phyloP scores from a whole-genome alignment of 805 yeast species.

The Wickerhamiella azymoides region DNA sequence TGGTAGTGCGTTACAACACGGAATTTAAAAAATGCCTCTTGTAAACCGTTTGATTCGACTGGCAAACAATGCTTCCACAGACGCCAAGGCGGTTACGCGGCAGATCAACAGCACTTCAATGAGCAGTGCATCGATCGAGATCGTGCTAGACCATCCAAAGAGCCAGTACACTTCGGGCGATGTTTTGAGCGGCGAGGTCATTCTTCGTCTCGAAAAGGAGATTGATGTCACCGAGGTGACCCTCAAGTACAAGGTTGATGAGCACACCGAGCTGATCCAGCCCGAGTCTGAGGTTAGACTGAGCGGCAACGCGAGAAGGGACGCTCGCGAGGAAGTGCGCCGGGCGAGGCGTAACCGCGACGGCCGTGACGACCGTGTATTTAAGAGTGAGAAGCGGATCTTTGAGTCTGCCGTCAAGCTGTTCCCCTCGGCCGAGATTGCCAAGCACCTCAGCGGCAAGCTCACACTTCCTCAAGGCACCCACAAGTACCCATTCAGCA shows the following conservation, averaged over 20 bases:
- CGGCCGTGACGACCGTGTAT: background rate
- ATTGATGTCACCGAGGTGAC: constrained; percentile 8
- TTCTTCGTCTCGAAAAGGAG: constrained; percentile 8
- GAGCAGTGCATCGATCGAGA: constrained; percentile 1
- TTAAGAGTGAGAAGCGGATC: background rate
- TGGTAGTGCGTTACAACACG: too few relatives aligned
- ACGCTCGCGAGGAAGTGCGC: background rate
- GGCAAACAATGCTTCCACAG: background rate
- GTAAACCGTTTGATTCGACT: background rate
- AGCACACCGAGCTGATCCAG: constrained; percentile 4
- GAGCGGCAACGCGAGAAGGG: background rate
- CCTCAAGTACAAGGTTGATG: constrained; percentile 12
- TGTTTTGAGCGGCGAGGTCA: constrained; percentile 11
- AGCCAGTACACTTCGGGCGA: constrained; percentile 11
- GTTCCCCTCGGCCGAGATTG: constrained; percentile 8
- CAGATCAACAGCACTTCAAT: background rate
- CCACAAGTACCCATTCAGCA: constrained; percentile 9
- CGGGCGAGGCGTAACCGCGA: background rate
- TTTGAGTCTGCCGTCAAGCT: constrained; percentile 4
- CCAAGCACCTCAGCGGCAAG: constrained; percentile 1
- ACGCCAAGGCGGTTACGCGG: background rate
- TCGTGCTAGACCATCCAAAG: constrained; percentile 8
- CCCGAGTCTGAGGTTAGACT: background rate
- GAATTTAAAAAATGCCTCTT: background rate
- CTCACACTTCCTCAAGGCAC: constrained; percentile 9